A percentile compares a stretch with the other conserved stretches of the same genome.
These are phyloP conservation scores for Boletus bicolor DNA, from an alignment of 768 basidiomycete genomes.

Conservation along the genomic window DNA sequence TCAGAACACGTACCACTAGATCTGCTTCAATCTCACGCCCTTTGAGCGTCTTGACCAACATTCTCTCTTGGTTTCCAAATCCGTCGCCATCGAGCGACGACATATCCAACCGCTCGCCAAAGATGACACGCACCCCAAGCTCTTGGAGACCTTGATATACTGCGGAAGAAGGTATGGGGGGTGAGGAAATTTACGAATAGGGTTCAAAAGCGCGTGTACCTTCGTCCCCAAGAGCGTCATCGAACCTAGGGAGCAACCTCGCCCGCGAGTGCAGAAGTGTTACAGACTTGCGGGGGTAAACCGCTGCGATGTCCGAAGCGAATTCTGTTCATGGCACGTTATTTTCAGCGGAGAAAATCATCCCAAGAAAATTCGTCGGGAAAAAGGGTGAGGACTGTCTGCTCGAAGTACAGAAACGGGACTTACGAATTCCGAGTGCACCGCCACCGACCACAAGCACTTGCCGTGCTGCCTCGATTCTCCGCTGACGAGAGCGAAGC, in stretches of 20 bases:
- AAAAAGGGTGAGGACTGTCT: not conserved
- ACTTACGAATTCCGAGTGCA: constrained; percentile 66
- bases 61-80: not conserved
- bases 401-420: constrained; percentile 2
- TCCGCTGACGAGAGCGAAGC: constrained; percentile 48
- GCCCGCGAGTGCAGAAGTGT: constrained; percentile 59
- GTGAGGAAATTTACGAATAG: not conserved
- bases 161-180: not conserved
- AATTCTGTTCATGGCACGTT: constrained; percentile 42
- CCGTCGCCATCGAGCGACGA: constrained; percentile 25
- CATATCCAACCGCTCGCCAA: constrained; percentile 54
- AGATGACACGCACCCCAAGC: constrained; percentile 46
- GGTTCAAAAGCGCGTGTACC: constrained; percentile 30
- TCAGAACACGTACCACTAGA: constrained; percentile 40
- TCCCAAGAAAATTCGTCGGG: not conserved
- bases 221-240: constrained; percentile 49
- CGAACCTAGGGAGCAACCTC: constrained; percentile 53
- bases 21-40: constrained; percentile 53
- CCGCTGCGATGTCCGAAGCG: constrained; percentile 56
- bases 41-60: constrained; percentile 43
- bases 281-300: constrained; percentile 50
- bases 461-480: constrained; percentile 44
- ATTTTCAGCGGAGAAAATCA: not conserved
- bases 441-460: constrained; percentile 72
- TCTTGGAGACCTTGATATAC: constrained; percentile 36